Evolutionary conservation across 164 flowering plant species (phyloP), one percentile per base, ranked within the genome.

Genomic region (Stephania yunnanensis): DNA sequence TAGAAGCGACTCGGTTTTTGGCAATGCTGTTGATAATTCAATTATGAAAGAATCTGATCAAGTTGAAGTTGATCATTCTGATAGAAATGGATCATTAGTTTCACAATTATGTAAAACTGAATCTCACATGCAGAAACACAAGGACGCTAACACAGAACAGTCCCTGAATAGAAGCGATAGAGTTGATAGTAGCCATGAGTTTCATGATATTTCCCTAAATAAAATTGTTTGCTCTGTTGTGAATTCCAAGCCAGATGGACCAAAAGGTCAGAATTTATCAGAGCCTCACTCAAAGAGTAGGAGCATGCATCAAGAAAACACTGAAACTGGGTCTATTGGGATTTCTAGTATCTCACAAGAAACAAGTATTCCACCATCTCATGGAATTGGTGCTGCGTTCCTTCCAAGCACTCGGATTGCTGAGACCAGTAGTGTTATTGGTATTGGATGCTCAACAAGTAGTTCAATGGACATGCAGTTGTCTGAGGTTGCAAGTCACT

Each of bases 401-500:
- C 68, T 69, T 10, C 63, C 50, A 46, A 71, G 79, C 22, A 53
- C 66, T 67, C 68, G 73, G 65, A 58, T 66, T 74, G 71, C 70
- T 81, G 81, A 46, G 36, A 82, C 77, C 30, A 52, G 48, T 30
- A n/a, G 70, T 61, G 73, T 64, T 30, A 69, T 45, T 19, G 3
- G 46, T 74, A 78, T 71, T 72, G 80, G 80, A 50, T 70, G 70
- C 71, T 77, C 73, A 22, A 64, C 75, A 4, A 71, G 79, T 78
- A 73, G 73, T 80, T 77, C 81, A 44, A 30, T 72, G 65, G 84
- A 72, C 55, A 76, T 78, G 79, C 85, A 74, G 52, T 73, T 67
- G 6, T 80, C 83, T 53, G 81, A 83, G 75, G 82, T 50, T 77
- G 76, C 58, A 69, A 68, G 74, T 70, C 66, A 67, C 29, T 22